Evolutionary conservation across 306 rosid genomes (phyloP).

Genomic region (Acmispon strigosus): DNA sequence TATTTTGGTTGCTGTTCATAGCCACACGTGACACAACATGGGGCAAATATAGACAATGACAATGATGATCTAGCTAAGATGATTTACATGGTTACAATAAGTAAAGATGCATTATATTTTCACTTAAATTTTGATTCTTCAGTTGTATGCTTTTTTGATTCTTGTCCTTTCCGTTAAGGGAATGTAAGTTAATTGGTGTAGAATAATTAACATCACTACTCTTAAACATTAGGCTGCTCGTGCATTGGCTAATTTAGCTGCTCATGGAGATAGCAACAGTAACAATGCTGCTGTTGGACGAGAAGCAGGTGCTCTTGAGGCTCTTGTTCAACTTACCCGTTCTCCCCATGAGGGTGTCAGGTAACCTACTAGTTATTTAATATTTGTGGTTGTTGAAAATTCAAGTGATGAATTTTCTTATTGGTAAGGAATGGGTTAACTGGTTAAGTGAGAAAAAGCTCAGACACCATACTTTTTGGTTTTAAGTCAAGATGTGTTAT

Average conservation of each 20-base stretch:
- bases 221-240: conserved; percentile 83
- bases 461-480: neutral
- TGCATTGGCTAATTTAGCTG: conserved; percentile 99
- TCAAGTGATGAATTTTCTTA: neutral
- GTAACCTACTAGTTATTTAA: conserved; percentile 36
- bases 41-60: neutral
- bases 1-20: neutral
- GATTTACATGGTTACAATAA: neutral
- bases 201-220: conserved; percentile 18
- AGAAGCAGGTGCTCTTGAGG: conserved; percentile 99
- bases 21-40: neutral
- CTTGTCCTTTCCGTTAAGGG: neutral
- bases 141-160: neutral
- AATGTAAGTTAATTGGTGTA: conserved; percentile 15
- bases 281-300: conserved; percentile 98
- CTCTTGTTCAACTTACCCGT: conserved; percentile 96
- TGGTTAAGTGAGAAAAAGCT: neutral
- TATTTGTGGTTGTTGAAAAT: neutral
- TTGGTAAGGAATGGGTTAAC: neutral
- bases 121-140: neutral
- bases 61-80: neutral
- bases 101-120: conserved; percentile 5
- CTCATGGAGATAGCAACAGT: conserved; percentile 98
- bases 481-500: neutral
- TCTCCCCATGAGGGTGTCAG: conserved; percentile 98